These are phyloP conservation scores for Aspergillus leporis DNA, from an alignment of 495 filamentous ascomycete genomes.

Conservation along the genomic window DNA sequence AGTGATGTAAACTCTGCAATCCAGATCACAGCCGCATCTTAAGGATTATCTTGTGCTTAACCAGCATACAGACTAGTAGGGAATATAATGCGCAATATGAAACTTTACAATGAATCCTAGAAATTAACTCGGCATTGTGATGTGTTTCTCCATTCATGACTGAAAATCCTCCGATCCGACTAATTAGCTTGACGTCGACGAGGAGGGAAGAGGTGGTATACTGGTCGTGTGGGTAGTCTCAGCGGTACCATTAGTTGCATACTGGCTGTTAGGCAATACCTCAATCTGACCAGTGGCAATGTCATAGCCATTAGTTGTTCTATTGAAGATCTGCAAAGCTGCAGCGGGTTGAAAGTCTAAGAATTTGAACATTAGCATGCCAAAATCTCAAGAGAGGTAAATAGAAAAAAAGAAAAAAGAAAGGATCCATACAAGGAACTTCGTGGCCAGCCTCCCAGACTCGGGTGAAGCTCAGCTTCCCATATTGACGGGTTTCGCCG, in stretches of 20 bases:
- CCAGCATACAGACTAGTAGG: too few species aligned
- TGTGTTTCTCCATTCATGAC: too few species aligned
- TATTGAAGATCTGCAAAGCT: constrained; percentile 52
- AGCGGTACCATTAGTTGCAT: constrained; percentile 45
- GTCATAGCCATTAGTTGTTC: constrained; percentile 53
- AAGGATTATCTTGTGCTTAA: too few species aligned
- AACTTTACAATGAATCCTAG: too few species aligned
- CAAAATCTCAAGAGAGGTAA: background rate
- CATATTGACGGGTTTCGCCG: constrained; percentile 55
- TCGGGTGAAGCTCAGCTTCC: constrained; percentile 56
- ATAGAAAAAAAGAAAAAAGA: background rate
- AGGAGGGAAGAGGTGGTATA: background rate
- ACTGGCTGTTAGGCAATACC: constrained; percentile 37
- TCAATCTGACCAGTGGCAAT: constrained; percentile 50
- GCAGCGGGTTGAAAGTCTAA: constrained; percentile 52
- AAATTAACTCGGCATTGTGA: too few species aligned
- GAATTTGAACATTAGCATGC: background rate
- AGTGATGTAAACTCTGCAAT: too few species aligned
- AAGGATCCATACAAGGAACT: constrained; percentile 38
- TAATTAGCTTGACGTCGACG: background rate
- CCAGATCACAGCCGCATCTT: too few species aligned
- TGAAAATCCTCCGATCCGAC: too few species aligned
- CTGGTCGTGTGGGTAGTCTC: constrained; percentile 53
- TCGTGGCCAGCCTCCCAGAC: constrained; percentile 63
- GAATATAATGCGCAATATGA: too few species aligned